These are phyloP conservation scores for Lathyrus sativus DNA, from an alignment of 306 rosid species.

Conservation along the genomic window DNA sequence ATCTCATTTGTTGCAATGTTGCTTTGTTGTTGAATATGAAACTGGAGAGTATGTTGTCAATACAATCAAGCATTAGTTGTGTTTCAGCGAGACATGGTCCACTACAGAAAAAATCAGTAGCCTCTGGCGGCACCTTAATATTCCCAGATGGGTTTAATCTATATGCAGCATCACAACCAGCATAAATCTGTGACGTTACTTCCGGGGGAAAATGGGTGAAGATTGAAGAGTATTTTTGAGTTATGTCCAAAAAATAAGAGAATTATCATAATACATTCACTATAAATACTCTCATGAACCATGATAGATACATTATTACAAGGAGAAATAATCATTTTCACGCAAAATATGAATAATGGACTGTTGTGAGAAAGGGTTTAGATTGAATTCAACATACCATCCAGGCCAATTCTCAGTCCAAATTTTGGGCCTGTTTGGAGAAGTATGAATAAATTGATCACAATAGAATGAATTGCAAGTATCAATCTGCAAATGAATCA, in stretches of 20 bases:
- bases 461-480: conserved; percentile 94
- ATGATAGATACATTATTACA: conserved; percentile 16
- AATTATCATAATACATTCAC: not conserved
- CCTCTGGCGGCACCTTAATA: too few species aligned
- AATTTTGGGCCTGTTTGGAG: conserved; percentile 82
- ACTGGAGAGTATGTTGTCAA: too few species aligned
- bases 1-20: too few species aligned
- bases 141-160: too few species aligned
- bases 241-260: not conserved
- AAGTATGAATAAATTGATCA: conserved; percentile 80
- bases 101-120: too few species aligned
- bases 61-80: too few species aligned
- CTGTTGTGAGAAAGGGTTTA: conserved; percentile 23
- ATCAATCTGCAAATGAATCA: conserved; percentile 67
- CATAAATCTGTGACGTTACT: too few species aligned
- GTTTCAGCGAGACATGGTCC: too few species aligned
- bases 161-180: too few species aligned
- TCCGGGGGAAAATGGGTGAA: not conserved
- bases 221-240: not conserved
- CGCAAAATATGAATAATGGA: conserved; percentile 28
- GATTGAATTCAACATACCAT: conserved; percentile 58
- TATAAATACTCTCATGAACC: not conserved
- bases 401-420: conserved; percentile 99
- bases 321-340: conserved; percentile 7
- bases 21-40: too few species aligned